These are phyloP conservation scores for Oryza meridionalis DNA, from an alignment of 176 grass and related monocot genomes.

Conservation along the genomic window DNA sequence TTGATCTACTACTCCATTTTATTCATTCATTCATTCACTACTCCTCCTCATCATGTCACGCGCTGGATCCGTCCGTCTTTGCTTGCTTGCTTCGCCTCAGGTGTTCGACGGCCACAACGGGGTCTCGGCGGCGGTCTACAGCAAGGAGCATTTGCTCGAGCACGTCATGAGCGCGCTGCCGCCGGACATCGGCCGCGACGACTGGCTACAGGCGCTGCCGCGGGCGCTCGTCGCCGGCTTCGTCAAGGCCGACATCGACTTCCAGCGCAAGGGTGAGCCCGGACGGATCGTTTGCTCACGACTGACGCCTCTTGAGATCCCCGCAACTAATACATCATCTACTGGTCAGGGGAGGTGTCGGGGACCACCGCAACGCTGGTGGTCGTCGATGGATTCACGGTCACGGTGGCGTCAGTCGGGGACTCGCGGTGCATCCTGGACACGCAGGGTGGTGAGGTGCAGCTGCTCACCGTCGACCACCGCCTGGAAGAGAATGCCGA, in stretches of 20 bases:
- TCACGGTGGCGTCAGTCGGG: conserved; percentile 89
- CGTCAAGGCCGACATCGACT: conserved; percentile 92
- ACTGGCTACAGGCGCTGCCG: conserved; percentile 84
- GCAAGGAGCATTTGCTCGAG: conserved; percentile 87
- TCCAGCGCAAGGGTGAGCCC: conserved; percentile 76
- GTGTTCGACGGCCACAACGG: conserved; percentile 98
- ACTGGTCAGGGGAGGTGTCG: conserved; percentile 67
- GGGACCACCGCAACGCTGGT: conserved; percentile 90
- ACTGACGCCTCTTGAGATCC: not conserved
- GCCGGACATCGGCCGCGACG: conserved; percentile 72
- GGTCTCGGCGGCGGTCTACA: conserved; percentile 80
- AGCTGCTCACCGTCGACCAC: conserved; percentile 86
- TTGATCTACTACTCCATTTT: not conserved
- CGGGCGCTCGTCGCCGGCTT: conserved; percentile 91
- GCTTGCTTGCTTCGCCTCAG: conserved; percentile 21
- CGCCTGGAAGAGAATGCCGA: conserved; percentile 86
- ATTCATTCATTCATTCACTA: not conserved
- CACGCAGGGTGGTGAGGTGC: conserved; percentile 65
- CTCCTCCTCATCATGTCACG: not conserved
- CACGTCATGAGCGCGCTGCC: conserved; percentile 90
- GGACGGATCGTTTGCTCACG: not conserved
- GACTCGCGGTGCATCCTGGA: conserved; percentile 93
- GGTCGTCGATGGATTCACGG: conserved; percentile 77
- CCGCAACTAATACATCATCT: not conserved
- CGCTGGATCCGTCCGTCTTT: conserved; percentile 39